These are phyloP conservation scores for Flaveria brownii DNA, from an alignment of 129 eudicot genomes.

Conservation along the genomic window DNA sequence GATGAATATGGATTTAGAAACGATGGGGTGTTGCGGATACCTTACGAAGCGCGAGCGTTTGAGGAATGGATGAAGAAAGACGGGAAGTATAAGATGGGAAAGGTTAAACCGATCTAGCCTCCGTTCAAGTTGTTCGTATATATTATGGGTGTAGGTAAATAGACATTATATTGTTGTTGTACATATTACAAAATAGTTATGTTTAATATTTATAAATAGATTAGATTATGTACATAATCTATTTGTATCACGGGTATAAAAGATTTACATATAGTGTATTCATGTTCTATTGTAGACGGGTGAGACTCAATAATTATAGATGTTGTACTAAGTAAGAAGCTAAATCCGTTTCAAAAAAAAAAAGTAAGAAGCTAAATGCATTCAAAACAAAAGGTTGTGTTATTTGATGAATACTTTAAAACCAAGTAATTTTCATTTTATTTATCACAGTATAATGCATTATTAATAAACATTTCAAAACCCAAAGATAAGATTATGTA, in stretches of 20 bases:
- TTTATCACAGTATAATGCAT: too few relatives aligned
- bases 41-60: conserved; percentile 48
- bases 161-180: background rate
- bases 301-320: background rate
- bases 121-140: background rate
- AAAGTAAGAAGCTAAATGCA: too few relatives aligned
- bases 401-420: too few relatives aligned
- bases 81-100: conserved; percentile 33
- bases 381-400: too few relatives aligned
- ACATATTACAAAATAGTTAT: background rate
- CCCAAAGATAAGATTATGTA: too few relatives aligned
- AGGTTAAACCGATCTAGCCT: conserved; percentile 31
- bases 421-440: too few relatives aligned
- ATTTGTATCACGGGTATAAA: background rate
- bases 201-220: background rate
- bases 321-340: background rate
- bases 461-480: too few relatives aligned
- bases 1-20: conserved; percentile 60
- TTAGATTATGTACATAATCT: background rate
- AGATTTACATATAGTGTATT: background rate
- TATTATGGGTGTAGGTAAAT: background rate
- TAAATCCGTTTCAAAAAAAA: too few relatives aligned
- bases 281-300: background rate
- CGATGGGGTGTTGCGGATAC: conserved; percentile 51
- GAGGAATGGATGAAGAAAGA: conserved; percentile 52